Evolutionary conservation across 139 green algal species (phyloP).

Genomic region (Marvania coccoides): DNA sequence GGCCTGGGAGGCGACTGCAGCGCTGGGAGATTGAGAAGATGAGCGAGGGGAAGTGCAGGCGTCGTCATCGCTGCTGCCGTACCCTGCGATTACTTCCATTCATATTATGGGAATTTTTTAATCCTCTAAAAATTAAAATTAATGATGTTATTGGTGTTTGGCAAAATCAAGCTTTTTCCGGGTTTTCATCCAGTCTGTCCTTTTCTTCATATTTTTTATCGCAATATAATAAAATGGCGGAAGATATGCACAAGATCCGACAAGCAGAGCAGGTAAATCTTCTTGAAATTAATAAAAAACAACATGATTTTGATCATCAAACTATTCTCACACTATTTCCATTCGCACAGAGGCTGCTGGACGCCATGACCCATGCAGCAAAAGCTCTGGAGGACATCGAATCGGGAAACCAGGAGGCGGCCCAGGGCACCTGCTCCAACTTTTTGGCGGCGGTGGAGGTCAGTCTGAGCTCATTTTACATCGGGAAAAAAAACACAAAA

Average conservation of each 20-base stretch:
- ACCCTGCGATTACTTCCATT: neutral
- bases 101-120: neutral
- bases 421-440: neutral
- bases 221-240: neutral
- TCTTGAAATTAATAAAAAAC: neutral
- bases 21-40: too few relatives aligned
- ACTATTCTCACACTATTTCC: neutral
- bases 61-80: neutral
- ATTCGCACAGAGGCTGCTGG: neutral
- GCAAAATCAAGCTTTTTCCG: neutral
- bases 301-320: neutral
- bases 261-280: neutral
- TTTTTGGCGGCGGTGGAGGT: neutral
- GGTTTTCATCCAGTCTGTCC: neutral
- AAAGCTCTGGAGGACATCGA: neutral
- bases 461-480: neutral
- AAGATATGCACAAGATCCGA: neutral
- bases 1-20: too few relatives aligned
- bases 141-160: neutral
- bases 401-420: neutral
- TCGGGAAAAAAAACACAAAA: neutral
- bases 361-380: neutral
- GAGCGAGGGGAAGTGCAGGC: too few relatives aligned
- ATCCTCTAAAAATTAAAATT: neutral
- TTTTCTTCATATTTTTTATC: neutral